phyloP scores from a whole-genome alignment of 352 stramenopile species.

The Globisporangium takayamanum region DNA sequence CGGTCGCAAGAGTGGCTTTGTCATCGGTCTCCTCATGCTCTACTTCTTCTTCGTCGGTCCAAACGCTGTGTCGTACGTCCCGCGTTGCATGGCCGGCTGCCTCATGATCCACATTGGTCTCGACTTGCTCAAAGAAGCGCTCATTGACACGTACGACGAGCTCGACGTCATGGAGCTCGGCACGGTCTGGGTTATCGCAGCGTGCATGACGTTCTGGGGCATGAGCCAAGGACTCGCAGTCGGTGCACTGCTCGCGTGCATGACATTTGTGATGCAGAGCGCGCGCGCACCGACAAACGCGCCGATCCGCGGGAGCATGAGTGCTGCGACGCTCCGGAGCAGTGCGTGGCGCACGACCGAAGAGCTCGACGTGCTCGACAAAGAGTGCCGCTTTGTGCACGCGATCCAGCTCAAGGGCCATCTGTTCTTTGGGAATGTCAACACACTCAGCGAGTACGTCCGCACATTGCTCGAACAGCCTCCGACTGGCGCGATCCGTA shows the following conservation, averaged over 20 bases:
- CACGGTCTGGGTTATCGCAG: slow-evolving; percentile 87
- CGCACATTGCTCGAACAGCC: slow-evolving; percentile 52
- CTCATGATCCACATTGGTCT: slow-evolving; percentile 90
- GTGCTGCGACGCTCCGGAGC: slow-evolving; percentile 84
- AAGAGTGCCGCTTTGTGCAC: slow-evolving; percentile 76
- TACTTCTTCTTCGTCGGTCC: slow-evolving; percentile 88
- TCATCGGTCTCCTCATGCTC: slow-evolving; percentile 62
- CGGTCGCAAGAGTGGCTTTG: slow-evolving; percentile 54
- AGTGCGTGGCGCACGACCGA: slow-evolving; percentile 62
- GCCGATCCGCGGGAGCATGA: slow-evolving; percentile 89
- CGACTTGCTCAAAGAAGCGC: slow-evolving; percentile 86
- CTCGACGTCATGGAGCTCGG: slow-evolving; percentile 88
- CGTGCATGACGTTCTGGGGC: slow-evolving; percentile 90
- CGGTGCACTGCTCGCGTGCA: slow-evolving; percentile 80
- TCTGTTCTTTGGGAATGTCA: slow-evolving; percentile 90
- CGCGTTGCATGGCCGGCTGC: slow-evolving; percentile 90
- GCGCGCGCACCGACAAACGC: slow-evolving; percentile 76
- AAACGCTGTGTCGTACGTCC: slow-evolving; percentile 79
- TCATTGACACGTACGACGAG: slow-evolving; percentile 84
- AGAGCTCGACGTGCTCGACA: slow-evolving; percentile 77
- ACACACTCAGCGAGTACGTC: slow-evolving; percentile 85
- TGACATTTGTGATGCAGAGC: slow-evolving; percentile 89
- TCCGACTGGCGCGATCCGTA: slow-evolving; percentile 23
- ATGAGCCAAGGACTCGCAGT: slow-evolving; percentile 90
- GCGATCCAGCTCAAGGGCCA: slow-evolving; percentile 73